A percentile compares a stretch with the other conserved stretches of the same genome.
These are phyloP conservation scores for Isatis tinctoria DNA, from an alignment of 345 rosid genomes.

Conservation along the genomic window DNA sequence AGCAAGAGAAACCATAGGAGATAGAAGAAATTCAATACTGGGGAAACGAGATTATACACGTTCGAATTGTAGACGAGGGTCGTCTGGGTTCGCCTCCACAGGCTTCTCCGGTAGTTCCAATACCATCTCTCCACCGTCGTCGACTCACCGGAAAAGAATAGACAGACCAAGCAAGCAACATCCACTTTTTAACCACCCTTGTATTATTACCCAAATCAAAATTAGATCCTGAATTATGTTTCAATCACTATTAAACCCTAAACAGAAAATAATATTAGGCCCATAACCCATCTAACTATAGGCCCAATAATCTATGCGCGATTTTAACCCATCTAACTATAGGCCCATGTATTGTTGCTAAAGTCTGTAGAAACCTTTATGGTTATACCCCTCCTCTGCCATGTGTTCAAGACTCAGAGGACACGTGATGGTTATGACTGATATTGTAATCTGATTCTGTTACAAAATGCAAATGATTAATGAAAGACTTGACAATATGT, in stretches of 20 bases:
- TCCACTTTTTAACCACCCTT: background rate
- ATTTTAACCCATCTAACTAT: background rate
- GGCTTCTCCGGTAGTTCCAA: conserved; percentile 46
- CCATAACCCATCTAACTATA: background rate
- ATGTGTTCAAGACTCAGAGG: no score
- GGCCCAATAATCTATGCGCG: background rate
- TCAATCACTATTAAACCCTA: background rate
- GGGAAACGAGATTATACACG: conserved; percentile 32
- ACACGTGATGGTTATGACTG: no score
- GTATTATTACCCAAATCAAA: background rate
- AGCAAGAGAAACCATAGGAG: background rate
- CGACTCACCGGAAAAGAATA: conserved; percentile 18
- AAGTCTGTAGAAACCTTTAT: no score
- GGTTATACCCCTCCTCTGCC: no score
- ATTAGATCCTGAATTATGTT: background rate
- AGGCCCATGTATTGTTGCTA: no score
- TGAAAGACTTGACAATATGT: no score
- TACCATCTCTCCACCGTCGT: conserved; percentile 15
- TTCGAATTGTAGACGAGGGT: conserved; percentile 54
- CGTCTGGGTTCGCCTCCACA: conserved; percentile 63
- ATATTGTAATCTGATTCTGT: no score
- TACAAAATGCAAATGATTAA: no score
- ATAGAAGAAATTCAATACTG: background rate
- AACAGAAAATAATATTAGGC: background rate
- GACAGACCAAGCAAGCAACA: background rate